These are phyloP conservation scores for Pythium phragmiticola DNA, from an alignment of 352 stramenopile species.

Conservation along the genomic window DNA sequence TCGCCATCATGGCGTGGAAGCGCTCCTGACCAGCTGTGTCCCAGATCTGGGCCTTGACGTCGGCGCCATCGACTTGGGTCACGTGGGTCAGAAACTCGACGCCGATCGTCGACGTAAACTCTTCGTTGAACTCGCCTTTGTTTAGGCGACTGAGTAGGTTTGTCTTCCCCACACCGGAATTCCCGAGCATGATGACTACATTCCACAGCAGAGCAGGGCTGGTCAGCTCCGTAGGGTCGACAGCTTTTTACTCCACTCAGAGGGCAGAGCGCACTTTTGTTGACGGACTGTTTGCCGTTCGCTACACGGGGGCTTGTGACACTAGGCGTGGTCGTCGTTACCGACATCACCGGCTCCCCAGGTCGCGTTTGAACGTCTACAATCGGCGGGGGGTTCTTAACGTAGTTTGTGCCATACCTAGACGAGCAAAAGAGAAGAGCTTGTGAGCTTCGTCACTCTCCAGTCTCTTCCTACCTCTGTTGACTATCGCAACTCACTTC, in stretches of 20 bases:
- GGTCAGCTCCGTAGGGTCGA: no score
- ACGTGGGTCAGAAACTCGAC: conserved; percentile 88
- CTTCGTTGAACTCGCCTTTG: conserved; percentile 81
- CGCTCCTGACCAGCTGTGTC: conserved; percentile 85
- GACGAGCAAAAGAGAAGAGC: conserved; percentile 1
- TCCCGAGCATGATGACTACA: conserved; percentile 77
- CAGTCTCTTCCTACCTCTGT: no score
- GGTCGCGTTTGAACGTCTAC: conserved; percentile 31
- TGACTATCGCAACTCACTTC: conserved; percentile 36
- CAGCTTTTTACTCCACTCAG: neutral
- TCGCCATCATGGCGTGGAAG: conserved; percentile 89
- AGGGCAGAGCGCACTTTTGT: conserved; percentile 53
- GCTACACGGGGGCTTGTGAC: conserved; percentile 24
- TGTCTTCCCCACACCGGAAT: conserved; percentile 85
- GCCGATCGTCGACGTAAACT: conserved; percentile 84
- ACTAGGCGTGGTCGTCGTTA: neutral
- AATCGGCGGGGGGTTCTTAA: conserved; percentile 47
- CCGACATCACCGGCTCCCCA: conserved; percentile 28
- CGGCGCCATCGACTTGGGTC: conserved; percentile 60
- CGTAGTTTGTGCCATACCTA: conserved; percentile 68
- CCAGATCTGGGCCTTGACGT: conserved; percentile 89
- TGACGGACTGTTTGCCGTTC: conserved; percentile 44
- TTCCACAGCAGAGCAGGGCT: neutral
- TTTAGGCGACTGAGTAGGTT: conserved; percentile 80
- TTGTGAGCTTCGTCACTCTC: no score